Evolutionary conservation across 2,329 filamentous ascomycete genomes (phyloP), one percentile per base, ranked within the genome.

Genomic region (Colletotrichum falcatum): DNA sequence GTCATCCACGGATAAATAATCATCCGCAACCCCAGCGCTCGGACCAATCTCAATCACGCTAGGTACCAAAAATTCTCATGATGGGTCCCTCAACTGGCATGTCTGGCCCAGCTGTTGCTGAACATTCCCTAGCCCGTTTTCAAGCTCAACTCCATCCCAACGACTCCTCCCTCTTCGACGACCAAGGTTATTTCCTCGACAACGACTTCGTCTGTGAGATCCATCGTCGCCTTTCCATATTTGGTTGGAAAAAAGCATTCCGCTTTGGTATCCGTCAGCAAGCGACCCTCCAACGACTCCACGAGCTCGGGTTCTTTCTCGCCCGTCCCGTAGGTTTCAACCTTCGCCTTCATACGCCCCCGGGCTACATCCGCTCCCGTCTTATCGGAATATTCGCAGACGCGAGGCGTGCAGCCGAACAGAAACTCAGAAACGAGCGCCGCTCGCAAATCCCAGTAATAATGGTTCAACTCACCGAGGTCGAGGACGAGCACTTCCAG

Each of bases 381-480:
- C 60, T 63, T 30, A n/a, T 53, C 64, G 67, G 53, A 20, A 53
- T 70, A 26, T 18, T 63, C 16, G 58, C 58, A 33, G 35, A 35
- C 33, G 33, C 23, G 7, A 56, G n/a, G 28, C n/a, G 28, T 46
- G 58, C 51, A 62, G 28, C 14, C 58, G 35, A 58, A 16, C 20
- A 28, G 33, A 12, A 39, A 23, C 54, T 42, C 26, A 66, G 33
- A 14, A 48, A 53, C 51, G 54, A 54, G 28, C 64, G 39, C 48
- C 46, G 64, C 64, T 61, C 33, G 23, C 37, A 8, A 61, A 49
- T 33, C 14, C 49, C 67, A 55, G 74, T 68, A 83, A 91, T 82
- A 77, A 98, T 98, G 95, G 95, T 98, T 83, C 94, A 95, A 84
- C 93, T 98, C 80, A 93, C 94, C 80, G 95, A 98, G 87, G 95